Evolutionary conservation across 495 filamentous ascomycete genomes (phyloP), one percentile per base, ranked within the genome.

Genomic region (Aspergillus bertholletiae): DNA sequence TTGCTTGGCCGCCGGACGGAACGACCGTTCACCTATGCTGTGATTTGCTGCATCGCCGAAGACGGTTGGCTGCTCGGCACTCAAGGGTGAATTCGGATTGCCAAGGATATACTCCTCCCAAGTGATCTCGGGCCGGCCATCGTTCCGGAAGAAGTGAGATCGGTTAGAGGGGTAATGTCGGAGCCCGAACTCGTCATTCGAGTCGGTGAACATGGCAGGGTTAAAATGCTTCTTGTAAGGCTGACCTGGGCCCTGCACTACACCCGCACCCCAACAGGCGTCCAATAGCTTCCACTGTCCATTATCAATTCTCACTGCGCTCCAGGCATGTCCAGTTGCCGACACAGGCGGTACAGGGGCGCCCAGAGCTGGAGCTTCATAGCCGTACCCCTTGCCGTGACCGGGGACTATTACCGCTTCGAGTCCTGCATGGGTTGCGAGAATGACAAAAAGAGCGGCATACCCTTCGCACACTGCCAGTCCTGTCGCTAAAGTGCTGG

Each of bases 251-350:
- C 80, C 69, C 65, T 71, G 45, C 56, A 87, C 66, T 41, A 61
- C 62, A 11, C 94, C 94, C 0, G 93, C 90, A 35, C 94, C 94
- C 94, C 94, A 98, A 67, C 94, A 97, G 3, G 85, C 56, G 61
- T 98, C 94, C 35, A 97, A 76, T 4, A 97, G 78, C 69, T 97
- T 96, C 93, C 93, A 98, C 55, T 86, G 81, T 2, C 87, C 87
- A 37, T 84, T 79, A 55, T 96, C 92, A 51, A 97, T 90, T 44
- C 82, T 80, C 17, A 97, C 88, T 0, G 86, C 94, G 62, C 93
- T 97, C 94, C 94, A 98, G 7, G 94, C 94, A 70, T 98, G 90
- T 39, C 80, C 82, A 4, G 70, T 68, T 26, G 48, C 23, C 0
- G 75, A 59, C 55, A 84, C 78, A 0, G 83, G 77, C 1, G 92